A percentile compares a stretch with the other conserved stretches of the same genome.
Evolutionary conservation across 2,329 filamentous ascomycete species (phyloP).

Genomic region (Lachnellula subtilissima): DNA sequence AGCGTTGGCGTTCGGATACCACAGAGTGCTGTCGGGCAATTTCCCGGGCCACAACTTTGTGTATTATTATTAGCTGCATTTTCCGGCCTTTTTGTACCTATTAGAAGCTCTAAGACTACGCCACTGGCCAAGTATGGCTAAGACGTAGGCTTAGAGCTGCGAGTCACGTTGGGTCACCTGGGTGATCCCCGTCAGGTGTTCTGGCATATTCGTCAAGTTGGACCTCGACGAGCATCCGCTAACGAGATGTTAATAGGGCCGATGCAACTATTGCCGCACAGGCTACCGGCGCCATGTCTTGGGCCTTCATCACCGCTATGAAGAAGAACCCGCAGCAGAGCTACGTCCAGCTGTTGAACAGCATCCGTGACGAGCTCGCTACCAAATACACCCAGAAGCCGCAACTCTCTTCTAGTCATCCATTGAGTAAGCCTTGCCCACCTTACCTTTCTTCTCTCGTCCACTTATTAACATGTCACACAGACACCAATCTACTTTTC

Average conservation of each 20-base stretch:
- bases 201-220: neutral
- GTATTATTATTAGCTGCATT: slow-evolving; percentile 13
- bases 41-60: slow-evolving; percentile 6
- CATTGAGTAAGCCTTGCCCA: slow-evolving; percentile 60
- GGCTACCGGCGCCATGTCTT: slow-evolving; percentile 97
- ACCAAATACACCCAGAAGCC: slow-evolving; percentile 91
- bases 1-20: slow-evolving; percentile 23
- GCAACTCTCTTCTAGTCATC: slow-evolving; percentile 93
- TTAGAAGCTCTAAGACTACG: slow-evolving; percentile 25
- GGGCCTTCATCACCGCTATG: slow-evolving; percentile 87
- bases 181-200: neutral
- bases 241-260: slow-evolving; percentile 50
- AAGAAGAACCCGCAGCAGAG: slow-evolving; percentile 93
- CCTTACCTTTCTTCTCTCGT: neutral
- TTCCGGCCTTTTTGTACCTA: slow-evolving; percentile 6
- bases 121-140: slow-evolving; percentile 24
- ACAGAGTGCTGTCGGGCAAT: slow-evolving; percentile 15
- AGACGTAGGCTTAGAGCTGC: slow-evolving; percentile 28
- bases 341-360: slow-evolving; percentile 94
- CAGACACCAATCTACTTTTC: slow-evolving; percentile 60
- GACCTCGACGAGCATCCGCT: slow-evolving; percentile 9
- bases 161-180: slow-evolving; percentile 30
- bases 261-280: slow-evolving; percentile 80
- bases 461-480: slow-evolving; percentile 12
- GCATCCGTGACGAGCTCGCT: slow-evolving; percentile 82